Base-by-base conservation (phyloP, 2,329 filamentous ascomycete species). In the Colletotrichum navitas region DNA sequence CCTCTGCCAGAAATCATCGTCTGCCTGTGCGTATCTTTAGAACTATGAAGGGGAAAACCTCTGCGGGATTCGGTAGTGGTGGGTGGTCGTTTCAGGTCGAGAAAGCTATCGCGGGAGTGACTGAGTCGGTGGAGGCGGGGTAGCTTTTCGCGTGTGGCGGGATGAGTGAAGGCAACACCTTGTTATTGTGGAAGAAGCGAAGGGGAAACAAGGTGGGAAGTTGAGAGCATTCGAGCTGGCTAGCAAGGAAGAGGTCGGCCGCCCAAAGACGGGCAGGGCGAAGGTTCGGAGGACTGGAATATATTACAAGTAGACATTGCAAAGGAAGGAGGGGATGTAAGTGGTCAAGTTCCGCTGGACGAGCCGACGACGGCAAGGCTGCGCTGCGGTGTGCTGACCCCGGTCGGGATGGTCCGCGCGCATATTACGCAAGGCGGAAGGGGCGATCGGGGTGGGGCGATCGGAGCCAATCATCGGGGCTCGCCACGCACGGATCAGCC, bases 1-100 rank as follows among this genome's bases (percentile, higher is more conserved):
- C 85, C 85, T 76, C 85, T 82, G 72, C 85, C 85, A 8, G 85
- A 85, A 75, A 87, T 86, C 85, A 87, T 87, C 34, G 73, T 75
- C 58, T 34, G 18, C n/a, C 11, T 45, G 32, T 36, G 26, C 18
- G 29, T 52, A 36, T 34, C 18, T 55, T 1, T 41, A 6, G 14
- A 10, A 32, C 12, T 21, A 26, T 21, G 12, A 18, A 14, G 7
- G 26, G 6, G 36, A 29, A 34, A 43, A 21, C 5, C 26, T 34
- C 51, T 63, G 36, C 36, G 26, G 18, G 32, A 26, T 14, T 34
- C 18, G 49, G 14, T 43, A 11, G n/a, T 60, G 45, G 55, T 49
- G 47, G 32, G 12, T 41, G 47, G 16, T 21, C 54, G 59, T 72
- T 69, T 64, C 69, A 72, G 26, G 59, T 69, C 66, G 41, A 60